Evolutionary conservation across 345 rosid genomes (phyloP), one percentile per base, ranked within the genome.

Genomic region (Melaleuca alternifolia): DNA sequence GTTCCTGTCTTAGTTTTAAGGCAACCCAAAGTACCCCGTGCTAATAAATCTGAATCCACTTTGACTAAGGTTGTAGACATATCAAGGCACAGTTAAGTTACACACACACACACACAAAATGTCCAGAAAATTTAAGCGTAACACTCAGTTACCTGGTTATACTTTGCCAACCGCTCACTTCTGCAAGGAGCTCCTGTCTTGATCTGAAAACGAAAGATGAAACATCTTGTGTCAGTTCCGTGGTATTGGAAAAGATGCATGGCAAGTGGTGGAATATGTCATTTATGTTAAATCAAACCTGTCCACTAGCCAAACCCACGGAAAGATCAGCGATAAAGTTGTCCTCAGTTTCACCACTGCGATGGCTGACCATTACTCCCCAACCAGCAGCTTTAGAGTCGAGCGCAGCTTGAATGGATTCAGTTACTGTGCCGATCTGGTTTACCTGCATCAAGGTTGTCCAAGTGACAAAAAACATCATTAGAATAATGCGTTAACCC

Each of bases 301-400:
- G 99, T 91, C 99, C 98, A 1, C 96, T 96, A 14, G 99, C 98
- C 92, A 98, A 90, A 77, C 99, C 99, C 85, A 98, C 99, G 51
- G 99, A 92, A 86, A 98, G 98, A 89, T 98, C 99, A 24, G 99
- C 99, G 50, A 96, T 98, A 88, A 95, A 95, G 90, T 96, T 95
- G 88, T 96, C 99, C 91, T 96, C 99, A 50, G 99, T 98, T 93
- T 98, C 98, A 41, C 99, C 99, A 91, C 99, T 96, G 56, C 98
- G 93, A 91, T 95, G 99, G 90, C 99, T 98, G 88, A 95, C 98
- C 99, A 96, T 96, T 81, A 98, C 96, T 84, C 99, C 99, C 99
- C 99, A 98, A 14, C 99, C 99, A 28, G 99, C 99, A 90, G 98
- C 96, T 91, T 98, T 98, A 2, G 99, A 94, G 93, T 98, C 98